Conservation (phyloP, 345 rosid genomes). For the Excoecaria cochinchinensis region DNA sequence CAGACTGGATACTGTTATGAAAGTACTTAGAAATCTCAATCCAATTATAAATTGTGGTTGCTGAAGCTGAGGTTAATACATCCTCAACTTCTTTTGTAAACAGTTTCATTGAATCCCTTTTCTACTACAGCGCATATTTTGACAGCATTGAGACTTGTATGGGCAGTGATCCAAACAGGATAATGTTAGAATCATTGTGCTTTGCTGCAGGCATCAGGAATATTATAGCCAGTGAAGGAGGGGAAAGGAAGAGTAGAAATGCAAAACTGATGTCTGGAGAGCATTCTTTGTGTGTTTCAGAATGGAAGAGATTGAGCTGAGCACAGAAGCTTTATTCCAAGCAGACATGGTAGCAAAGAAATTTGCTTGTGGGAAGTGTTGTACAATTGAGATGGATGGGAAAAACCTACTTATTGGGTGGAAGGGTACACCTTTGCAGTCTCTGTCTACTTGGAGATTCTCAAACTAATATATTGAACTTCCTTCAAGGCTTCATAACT, state of each 20-base stretch:
- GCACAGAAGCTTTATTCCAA: constrained; percentile 39
- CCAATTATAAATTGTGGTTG: constrained; percentile 48
- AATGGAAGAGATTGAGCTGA: constrained; percentile 42
- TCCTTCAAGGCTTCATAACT: no score
- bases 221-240: constrained; percentile 42
- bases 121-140: constrained; percentile 36
- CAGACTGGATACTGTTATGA: constrained; percentile 44
- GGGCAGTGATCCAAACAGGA: constrained; percentile 29
- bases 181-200: constrained; percentile 21
- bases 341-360: constrained; percentile 34
- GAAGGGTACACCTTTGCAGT: constrained; percentile 49
- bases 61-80: constrained; percentile 45
- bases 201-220: constrained; percentile 34
- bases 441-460: constrained; percentile 35
- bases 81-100: constrained; percentile 44
- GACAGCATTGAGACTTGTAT: constrained; percentile 42
- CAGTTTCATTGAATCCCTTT: constrained; percentile 48
- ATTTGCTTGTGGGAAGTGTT: constrained; percentile 30
- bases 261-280: constrained; percentile 52
- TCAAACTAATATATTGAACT: no score
- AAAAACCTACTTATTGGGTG: constrained; percentile 42
- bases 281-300: constrained; percentile 38
- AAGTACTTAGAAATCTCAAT: constrained; percentile 31
- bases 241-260: constrained; percentile 34
- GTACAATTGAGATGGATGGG: constrained; percentile 38